Evolutionary conservation across 441 rosid genomes (phyloP).

Genomic region (Corymbia calophylla): DNA sequence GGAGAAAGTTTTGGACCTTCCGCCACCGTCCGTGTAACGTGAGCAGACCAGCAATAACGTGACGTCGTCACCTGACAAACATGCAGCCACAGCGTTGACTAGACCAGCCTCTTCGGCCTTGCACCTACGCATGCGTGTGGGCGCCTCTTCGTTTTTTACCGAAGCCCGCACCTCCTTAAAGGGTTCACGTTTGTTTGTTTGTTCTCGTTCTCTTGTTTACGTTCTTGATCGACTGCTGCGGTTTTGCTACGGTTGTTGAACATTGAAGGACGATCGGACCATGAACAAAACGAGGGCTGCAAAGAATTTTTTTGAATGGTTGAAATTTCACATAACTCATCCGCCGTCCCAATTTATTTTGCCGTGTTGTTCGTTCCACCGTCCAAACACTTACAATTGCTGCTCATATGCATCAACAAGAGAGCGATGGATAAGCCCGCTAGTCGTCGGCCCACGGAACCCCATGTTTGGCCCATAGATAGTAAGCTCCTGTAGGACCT

Average conservation of each 20-base stretch:
- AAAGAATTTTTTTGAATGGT: background rate
- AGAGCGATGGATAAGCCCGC: background rate
- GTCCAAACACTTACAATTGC: background rate
- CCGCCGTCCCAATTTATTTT: background rate
- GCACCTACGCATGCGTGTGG: background rate
- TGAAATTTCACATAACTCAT: background rate
- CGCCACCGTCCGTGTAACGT: background rate
- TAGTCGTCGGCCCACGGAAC: constrained; percentile 55
- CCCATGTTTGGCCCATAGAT: constrained; percentile 64
- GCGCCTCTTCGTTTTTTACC: background rate
- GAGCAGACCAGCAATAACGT: background rate
- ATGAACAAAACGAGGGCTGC: background rate
- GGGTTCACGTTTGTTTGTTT: background rate
- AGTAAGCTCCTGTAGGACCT: constrained; percentile 68
- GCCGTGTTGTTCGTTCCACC: background rate
- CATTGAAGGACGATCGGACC: background rate
- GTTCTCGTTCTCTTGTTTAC: background rate
- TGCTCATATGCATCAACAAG: background rate
- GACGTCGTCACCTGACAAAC: background rate
- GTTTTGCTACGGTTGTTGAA: background rate
- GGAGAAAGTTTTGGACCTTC: background rate
- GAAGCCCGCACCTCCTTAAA: background rate
- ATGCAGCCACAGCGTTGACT: background rate
- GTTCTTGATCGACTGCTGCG: background rate
- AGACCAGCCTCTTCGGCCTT: background rate